Evolutionary conservation across 2,329 filamentous ascomycete genomes (phyloP).

Genomic region (Sporothrix pallida): DNA sequence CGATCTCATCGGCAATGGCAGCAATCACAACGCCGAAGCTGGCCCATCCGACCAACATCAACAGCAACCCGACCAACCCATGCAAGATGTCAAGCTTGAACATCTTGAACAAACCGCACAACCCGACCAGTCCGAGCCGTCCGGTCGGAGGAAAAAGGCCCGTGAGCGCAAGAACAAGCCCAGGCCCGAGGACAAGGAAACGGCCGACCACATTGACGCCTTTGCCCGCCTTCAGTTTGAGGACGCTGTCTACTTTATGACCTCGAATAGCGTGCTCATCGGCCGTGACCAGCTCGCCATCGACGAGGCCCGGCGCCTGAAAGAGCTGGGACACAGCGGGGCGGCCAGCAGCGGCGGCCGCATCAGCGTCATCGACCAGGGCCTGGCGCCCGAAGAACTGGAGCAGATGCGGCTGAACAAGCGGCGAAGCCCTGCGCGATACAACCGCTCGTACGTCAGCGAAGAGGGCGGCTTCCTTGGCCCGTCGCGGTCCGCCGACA

Average conservation of each 20-base stretch:
- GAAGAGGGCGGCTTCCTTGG: constrained; percentile 73
- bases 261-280: constrained; percentile 72
- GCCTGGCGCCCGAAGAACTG: constrained; percentile 49
- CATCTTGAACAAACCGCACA: no score
- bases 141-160: neutral
- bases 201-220: constrained; percentile 53
- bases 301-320: constrained; percentile 58
- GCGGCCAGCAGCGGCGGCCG: constrained; percentile 37
- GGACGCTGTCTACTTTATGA: constrained; percentile 81
- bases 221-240: constrained; percentile 70
- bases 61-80: no score
- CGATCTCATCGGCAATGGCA: no score
- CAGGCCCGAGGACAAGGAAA: neutral
- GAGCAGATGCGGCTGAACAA: no score
- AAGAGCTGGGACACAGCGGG: constrained; percentile 11
- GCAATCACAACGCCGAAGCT: no score
- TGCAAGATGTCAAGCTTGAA: no score
- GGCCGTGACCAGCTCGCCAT: constrained; percentile 71
- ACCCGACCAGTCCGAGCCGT: no score
- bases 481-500: constrained; percentile 45
- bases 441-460: constrained; percentile 70
- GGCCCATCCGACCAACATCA: no score
- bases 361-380: constrained; percentile 49
- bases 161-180: constrained; percentile 31
- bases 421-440: constrained; percentile 48